Conservation (phyloP, 2,329 filamentous ascomycete genomes). For the Colletotrichum camelliae region DNA sequence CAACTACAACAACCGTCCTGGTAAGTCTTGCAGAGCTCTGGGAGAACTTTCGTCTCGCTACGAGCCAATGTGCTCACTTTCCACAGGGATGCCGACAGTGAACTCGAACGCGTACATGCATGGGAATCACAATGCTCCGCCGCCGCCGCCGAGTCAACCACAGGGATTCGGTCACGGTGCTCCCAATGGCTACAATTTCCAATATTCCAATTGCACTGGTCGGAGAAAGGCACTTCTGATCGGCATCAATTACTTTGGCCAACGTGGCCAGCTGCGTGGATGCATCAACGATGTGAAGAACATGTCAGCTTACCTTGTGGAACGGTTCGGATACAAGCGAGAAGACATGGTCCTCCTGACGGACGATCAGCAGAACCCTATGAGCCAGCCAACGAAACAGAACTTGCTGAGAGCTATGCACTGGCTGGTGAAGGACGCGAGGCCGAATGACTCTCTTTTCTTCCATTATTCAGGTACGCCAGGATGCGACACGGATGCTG, state of each 20-base stretch:
- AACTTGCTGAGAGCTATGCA: conserved; percentile 97
- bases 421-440: conserved; percentile 94
- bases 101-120: conserved; percentile 61
- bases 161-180: conserved; percentile 83
- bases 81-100: conserved; percentile 43
- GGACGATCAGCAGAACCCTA: conserved; percentile 95
- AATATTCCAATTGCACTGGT: conserved; percentile 91
- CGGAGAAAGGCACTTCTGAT: conserved; percentile 88
- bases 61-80: not conserved
- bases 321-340: conserved; percentile 89
- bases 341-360: conserved; percentile 98
- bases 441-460: conserved; percentile 92
- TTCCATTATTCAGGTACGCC: conserved; percentile 91
- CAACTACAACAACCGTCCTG: conserved; percentile 54
- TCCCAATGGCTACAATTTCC: conserved; percentile 80
- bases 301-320: conserved; percentile 89
- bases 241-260: conserved; percentile 96
- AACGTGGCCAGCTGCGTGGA: conserved; percentile 86
- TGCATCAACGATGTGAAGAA: conserved; percentile 99
- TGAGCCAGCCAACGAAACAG: conserved; percentile 95
- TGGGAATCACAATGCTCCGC: conserved; percentile 63
- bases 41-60: not conserved
- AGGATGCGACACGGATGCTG: not conserved
- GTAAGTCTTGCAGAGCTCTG: conserved; percentile 39
- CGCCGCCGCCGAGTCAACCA: conserved; percentile 68